Evolutionary conservation across 2,329 filamentous ascomycete species (phyloP), one percentile per base, ranked within the genome.

Genomic region (Xylariaceae sp.): DNA sequence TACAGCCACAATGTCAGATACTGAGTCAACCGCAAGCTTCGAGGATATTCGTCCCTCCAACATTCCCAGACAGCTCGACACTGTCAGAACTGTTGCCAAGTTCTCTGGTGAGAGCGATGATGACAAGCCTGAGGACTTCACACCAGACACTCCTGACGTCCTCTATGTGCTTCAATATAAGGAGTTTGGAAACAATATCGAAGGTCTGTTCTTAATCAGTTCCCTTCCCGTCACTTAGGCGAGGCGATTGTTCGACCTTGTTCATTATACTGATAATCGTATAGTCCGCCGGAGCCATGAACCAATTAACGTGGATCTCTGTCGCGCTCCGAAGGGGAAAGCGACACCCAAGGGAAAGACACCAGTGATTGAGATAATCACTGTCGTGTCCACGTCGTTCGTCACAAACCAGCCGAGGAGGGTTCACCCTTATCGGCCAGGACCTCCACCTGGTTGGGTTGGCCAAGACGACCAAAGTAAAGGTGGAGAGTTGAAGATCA

Each of bases 291-390:
- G 73, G 39, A 72, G 71, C 54, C 54, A 56, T 12, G 63, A 63
- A 42, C 68, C 73, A 3, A 70, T 74, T 53, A 62, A 68, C 18
- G 54, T 69, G 15, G 56, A 69, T 3, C 59, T 65, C 5, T 61
- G 64, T 33, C 60, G 62, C 3, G 51, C 60, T 27, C 55, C 60
- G n/a, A 60, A 60, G 1, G 51, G 62, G 11, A 45, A 55, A 12
- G 6, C 36, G 11, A 32, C 49, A 17, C 45, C 39, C 5, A 39
- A 15, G n/a, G 47, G 45, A 41, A 58, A 58, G 11, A 64, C 66
- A 47, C 67, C 72, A 1, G 62, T 75, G 11, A 60, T 75, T n/a
- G 72, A 75, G 55, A 72, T 75, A 44, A 52, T 73, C 22, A 74
- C 72, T 9, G 66, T 65, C 17, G 63, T 75, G 33, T 67, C 66